Percentiles rank a stretch among this genome's conserved stretches.
Evolutionary conservation across 192 early-diverging fungal genomes (phyloP).

Genomic region (Coemansia sp.): DNA sequence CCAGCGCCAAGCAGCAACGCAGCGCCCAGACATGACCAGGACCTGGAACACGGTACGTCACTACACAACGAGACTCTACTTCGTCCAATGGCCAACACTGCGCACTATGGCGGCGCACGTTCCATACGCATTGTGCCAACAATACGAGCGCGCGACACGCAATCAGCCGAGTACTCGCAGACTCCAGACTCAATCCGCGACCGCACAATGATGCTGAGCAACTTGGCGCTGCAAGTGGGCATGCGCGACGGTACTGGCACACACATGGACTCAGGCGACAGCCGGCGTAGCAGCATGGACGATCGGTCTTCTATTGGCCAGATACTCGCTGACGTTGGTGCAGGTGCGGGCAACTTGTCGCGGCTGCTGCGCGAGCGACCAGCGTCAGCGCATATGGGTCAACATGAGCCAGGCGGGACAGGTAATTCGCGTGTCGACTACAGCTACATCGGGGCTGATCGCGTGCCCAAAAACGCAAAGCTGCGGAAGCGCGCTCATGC

Average conservation of each 20-base stretch:
- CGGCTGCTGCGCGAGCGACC: slow-evolving; percentile 42
- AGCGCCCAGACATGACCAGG: slow-evolving; percentile 6
- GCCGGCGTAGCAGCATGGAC: slow-evolving; percentile 31
- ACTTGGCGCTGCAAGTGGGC: slow-evolving; percentile 16
- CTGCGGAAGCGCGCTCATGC: background rate
- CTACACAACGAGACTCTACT: slow-evolving; percentile 21
- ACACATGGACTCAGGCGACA: slow-evolving; percentile 8
- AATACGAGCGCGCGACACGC: slow-evolving; percentile 4
- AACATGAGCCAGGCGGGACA: background rate
- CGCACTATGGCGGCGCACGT: slow-evolving; percentile 26
- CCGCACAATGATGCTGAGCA: slow-evolving; percentile 49
- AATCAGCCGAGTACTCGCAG: slow-evolving; percentile 40
- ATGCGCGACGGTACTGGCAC: slow-evolving; percentile 20
- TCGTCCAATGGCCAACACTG: slow-evolving; percentile 5
- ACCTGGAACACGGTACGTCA: slow-evolving; percentile 26
- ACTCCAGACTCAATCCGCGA: slow-evolving; percentile 50
- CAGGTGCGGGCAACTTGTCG: slow-evolving; percentile 29
- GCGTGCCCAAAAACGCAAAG: slow-evolving; percentile 47
- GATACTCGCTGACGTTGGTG: slow-evolving; percentile 26
- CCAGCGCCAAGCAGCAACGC: background rate
- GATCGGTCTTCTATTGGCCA: slow-evolving; percentile 43
- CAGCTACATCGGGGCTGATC: slow-evolving; percentile 23
- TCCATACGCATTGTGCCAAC: slow-evolving; percentile 23
- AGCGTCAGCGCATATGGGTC: slow-evolving; percentile 7
- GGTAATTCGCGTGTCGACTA: slow-evolving; percentile 32